Percentiles rank a stretch among this genome's conserved stretches.
These are phyloP conservation scores for Cutaneotrichosporon sp. DNA, from an alignment of 1,284 basidiomycete genomes.

Conservation along the genomic window DNA sequence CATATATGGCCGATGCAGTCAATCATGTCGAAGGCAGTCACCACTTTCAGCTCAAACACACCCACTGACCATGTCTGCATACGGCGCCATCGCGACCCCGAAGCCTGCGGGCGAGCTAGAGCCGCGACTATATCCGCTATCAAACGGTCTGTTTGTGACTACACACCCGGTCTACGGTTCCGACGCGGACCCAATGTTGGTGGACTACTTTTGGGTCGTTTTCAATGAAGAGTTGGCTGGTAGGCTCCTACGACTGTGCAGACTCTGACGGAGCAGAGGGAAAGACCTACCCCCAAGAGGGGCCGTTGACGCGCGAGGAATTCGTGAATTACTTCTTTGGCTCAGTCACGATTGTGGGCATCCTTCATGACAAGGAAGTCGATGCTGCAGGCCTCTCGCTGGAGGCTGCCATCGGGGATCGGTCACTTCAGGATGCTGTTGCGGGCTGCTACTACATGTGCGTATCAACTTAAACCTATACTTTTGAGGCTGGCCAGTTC, in stretches of 20 bases:
- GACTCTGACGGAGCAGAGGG: slow-evolving; percentile 51
- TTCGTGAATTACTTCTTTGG: slow-evolving; percentile 69
- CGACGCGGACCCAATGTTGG: slow-evolving; percentile 55
- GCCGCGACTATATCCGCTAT: slow-evolving; percentile 39
- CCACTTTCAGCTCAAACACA: too few species aligned
- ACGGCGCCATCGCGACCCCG: slow-evolving; percentile 50
- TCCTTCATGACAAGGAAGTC: slow-evolving; percentile 48
- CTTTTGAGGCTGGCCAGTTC: too few species aligned
- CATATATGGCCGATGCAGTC: too few species aligned
- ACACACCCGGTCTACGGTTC: slow-evolving; percentile 63
- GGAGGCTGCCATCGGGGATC: slow-evolving; percentile 35
- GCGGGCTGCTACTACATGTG: slow-evolving; percentile 78
- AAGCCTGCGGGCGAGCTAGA: slow-evolving; percentile 39
- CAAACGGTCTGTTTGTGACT: slow-evolving; percentile 41
- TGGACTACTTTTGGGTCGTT: slow-evolving; percentile 59
- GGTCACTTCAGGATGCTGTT: slow-evolving; percentile 63
- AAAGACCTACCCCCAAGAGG: slow-evolving; percentile 76
- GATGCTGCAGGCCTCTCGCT: slow-evolving; percentile 21
- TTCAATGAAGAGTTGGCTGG: slow-evolving; percentile 70
- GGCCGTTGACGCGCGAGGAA: slow-evolving; percentile 54
- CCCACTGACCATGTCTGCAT: slow-evolving; percentile 43
- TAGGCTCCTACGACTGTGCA: not conserved
- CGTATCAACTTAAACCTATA: slow-evolving; percentile 16
- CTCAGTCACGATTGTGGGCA: slow-evolving; percentile 67
- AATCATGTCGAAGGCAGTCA: too few species aligned